Percentiles rank a stretch among this genome's conserved stretches.
Conservation (phyloP, 176 grass and related monocot species). For the Metroxylon sagu region DNA sequence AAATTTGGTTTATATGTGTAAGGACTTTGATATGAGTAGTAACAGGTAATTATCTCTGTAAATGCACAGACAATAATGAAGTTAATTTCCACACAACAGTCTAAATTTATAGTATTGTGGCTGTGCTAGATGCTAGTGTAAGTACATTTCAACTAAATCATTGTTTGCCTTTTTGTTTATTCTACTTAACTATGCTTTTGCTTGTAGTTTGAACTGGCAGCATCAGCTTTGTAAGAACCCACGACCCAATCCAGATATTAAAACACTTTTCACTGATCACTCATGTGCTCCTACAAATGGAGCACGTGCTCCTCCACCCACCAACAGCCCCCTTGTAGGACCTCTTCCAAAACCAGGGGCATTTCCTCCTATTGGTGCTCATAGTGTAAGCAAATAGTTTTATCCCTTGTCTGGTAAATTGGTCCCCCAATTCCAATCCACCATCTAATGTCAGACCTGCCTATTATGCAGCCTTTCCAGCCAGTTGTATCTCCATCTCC, state of each 20-base stretch:
- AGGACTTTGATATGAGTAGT: no score
- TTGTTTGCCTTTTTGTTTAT: no score
- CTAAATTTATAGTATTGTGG: no score
- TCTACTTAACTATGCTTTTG: neutral
- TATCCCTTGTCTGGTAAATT: no score
- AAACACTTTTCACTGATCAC: conserved; percentile 98
- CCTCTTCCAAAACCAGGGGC: conserved; percentile 85
- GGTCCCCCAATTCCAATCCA: no score
- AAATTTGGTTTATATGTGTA: no score
- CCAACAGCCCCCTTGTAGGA: conserved; percentile 86
- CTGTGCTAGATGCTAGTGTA: no score
- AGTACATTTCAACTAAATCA: no score
- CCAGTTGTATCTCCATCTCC: conserved; percentile 89
- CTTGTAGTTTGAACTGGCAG: conserved; percentile 91
- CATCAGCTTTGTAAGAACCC: conserved; percentile 99
- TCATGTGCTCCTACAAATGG: conserved; percentile 91
- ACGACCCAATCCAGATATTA: conserved; percentile 94
- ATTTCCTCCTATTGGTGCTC: conserved; percentile 86
- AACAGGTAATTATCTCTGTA: no score
- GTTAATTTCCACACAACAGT: no score
- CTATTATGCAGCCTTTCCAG: conserved; percentile 71
- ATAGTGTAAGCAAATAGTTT: conserved; percentile 41
- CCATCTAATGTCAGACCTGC: neutral
- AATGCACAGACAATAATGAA: no score
- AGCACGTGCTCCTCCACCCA: conserved; percentile 62